Evolutionary conservation across 1,284 basidiomycete genomes (phyloP).

Genomic region (Leucoagaricus sp.): DNA sequence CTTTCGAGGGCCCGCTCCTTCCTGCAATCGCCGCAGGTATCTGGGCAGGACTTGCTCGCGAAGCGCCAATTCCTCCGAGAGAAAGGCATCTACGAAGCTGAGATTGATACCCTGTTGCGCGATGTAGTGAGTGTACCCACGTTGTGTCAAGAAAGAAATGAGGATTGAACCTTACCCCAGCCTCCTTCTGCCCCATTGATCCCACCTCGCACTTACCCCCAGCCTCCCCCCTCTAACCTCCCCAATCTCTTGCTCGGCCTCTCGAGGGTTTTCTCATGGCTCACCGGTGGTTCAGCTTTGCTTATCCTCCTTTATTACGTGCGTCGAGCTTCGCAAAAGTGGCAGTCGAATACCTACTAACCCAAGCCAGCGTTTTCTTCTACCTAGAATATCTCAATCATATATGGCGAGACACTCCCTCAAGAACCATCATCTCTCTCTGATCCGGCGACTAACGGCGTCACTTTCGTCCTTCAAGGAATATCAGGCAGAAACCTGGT

Average conservation of each 20-base stretch:
- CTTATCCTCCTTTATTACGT: constrained; percentile 67
- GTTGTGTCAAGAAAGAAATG: not conserved
- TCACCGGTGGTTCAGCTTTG: constrained; percentile 61
- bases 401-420: constrained; percentile 61
- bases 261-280: constrained; percentile 64
- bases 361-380: constrained; percentile 55
- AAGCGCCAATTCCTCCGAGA: constrained; percentile 70
- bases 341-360: not conserved
- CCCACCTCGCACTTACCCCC: constrained; percentile 74
- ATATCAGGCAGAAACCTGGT: constrained; percentile 52
- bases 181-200: constrained; percentile 53
- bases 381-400: constrained; percentile 63
- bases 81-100: constrained; percentile 64
- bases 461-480: constrained; percentile 55
- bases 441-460: constrained; percentile 52
- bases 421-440: constrained; percentile 54
- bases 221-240: constrained; percentile 66
- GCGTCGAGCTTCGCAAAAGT: constrained; percentile 23
- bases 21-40: constrained; percentile 63
- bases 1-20: constrained; percentile 63
- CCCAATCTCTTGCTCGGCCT: constrained; percentile 64
- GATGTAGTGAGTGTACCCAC: constrained; percentile 50
- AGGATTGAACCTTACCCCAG: constrained; percentile 32
- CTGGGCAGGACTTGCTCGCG: constrained; percentile 51
- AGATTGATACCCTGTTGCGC: constrained; percentile 61